Evolutionary conservation across 2,329 filamentous ascomycete genomes (phyloP), one percentile per base, ranked within the genome.

Genomic region (Macrophomina pseudophaseolina): DNA sequence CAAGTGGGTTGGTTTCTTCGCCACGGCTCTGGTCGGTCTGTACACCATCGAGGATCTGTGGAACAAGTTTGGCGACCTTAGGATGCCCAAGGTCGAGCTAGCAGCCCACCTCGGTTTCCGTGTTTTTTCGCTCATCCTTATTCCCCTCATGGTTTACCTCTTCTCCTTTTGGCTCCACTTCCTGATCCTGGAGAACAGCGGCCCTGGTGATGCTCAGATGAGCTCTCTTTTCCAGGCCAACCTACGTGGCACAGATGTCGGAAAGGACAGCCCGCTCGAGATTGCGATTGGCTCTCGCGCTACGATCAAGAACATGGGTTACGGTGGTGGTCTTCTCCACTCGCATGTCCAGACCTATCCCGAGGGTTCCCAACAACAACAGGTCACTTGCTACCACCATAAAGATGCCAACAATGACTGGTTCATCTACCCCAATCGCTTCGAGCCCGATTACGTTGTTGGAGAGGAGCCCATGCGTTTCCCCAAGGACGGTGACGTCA

Each of bases 361-460:
- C 0, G 94, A 97, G 76, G 95, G 94, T 38, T 98, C 95, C 44
- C 83, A 83, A 63, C 95, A 99, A 81, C 96, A 99, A 80, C 95
- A 99, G 79, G 90, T 99, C 69, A 99, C 95, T 69, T 99, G 96
- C 85, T 99, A 99, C 81, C 95, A 99, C 81, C 95, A 99, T 85
- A 99, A 99, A 80, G 95, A 99, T 84, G 87, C 94, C 78, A 99
- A 99, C 87, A 99, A 99, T 79, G 95, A 99, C 79, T 99, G 95
- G 95, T 97, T 96, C 82, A 94, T 99, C 81, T 97, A 97, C 79
- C 95, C 95, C 32, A 97, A 94, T 82, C 92, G 96, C 69, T 81
- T 85, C 64, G 87, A 97, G 67, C 81, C 86, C 30, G 90, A 91
- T 18, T 97, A 89, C 74, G 85, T 94, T 73, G 80, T 87, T 4